A percentile compares a stretch with the other conserved stretches of the same genome.
phyloP scores from a whole-genome alignment of 345 rosid species.

The Salix brachista region DNA sequence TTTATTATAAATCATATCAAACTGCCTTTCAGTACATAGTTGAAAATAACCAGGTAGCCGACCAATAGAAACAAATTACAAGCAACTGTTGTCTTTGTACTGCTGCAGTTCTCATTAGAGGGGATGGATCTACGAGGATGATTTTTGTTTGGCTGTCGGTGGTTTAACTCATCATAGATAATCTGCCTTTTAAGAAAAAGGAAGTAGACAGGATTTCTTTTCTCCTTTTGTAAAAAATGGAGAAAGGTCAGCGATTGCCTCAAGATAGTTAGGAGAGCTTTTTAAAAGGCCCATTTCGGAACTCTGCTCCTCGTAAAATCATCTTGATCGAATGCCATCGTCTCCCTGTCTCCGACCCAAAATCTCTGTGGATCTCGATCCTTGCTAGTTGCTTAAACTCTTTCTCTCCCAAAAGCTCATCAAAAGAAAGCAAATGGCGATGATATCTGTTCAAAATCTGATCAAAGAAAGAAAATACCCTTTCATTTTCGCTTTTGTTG shows the following conservation, averaged over 20 bases:
- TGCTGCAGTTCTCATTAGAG: background rate
- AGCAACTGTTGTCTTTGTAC: background rate
- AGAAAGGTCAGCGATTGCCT: background rate
- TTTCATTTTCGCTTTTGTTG: constrained; percentile 41
- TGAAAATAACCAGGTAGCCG: background rate
- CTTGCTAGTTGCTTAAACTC: background rate
- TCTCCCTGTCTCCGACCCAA: background rate
- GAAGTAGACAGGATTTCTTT: background rate
- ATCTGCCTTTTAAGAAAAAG: too few species aligned
- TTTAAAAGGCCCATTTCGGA: too few species aligned
- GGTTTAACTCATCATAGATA: too few species aligned
- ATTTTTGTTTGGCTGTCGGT: too few species aligned
- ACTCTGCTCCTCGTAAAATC: too few species aligned
- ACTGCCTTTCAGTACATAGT: too few species aligned
- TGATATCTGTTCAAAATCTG: constrained; percentile 39
- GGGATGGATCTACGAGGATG: background rate
- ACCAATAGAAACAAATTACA: background rate
- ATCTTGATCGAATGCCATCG: background rate
- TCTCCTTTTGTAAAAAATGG: background rate
- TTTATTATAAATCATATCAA: too few species aligned
- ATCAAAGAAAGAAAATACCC: constrained; percentile 42
- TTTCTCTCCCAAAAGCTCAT: background rate
- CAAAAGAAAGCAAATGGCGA: constrained; percentile 34
- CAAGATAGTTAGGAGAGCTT: too few species aligned
- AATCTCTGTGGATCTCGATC: background rate